Conservation (phyloP, 1,284 basidiomycete genomes). For the Ustilago crameri region DNA sequence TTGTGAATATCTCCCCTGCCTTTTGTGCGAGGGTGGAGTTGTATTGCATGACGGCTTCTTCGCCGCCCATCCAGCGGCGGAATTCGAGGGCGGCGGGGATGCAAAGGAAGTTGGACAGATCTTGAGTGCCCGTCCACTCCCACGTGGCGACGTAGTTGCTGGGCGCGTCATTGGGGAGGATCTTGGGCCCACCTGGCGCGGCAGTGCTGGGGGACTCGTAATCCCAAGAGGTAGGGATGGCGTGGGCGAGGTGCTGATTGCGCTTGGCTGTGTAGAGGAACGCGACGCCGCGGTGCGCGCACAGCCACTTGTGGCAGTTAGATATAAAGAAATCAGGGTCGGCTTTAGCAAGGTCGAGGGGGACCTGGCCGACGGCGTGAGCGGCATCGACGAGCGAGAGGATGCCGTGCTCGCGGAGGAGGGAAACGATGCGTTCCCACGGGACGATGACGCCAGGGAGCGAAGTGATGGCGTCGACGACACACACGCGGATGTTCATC, state of each 20-base stretch:
- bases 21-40: slow-evolving; percentile 78
- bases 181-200: slow-evolving; percentile 3
- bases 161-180: slow-evolving; percentile 21
- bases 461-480: slow-evolving; percentile 80
- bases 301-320: slow-evolving; percentile 69
- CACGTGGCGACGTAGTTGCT: slow-evolving; percentile 46
- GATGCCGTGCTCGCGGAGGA: slow-evolving; percentile 56
- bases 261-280: slow-evolving; percentile 81
- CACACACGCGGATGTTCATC: slow-evolving; percentile 83
- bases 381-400: slow-evolving; percentile 77
- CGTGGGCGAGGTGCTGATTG: slow-evolving; percentile 81
- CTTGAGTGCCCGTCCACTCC: slow-evolving; percentile 43
- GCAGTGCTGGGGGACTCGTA: slow-evolving; percentile 27
- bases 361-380: slow-evolving; percentile 77
- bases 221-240: slow-evolving; percentile 76
- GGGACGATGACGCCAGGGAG: slow-evolving; percentile 80
- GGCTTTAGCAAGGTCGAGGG: slow-evolving; percentile 58
- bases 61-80: slow-evolving; percentile 83
- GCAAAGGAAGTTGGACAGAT: slow-evolving; percentile 40
- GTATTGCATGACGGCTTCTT: slow-evolving; percentile 80
- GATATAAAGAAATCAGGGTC: slow-evolving; percentile 67
- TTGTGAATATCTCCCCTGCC: slow-evolving; percentile 76
- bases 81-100: slow-evolving; percentile 77
- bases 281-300: slow-evolving; percentile 77
- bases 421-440: slow-evolving; percentile 77